These are phyloP conservation scores for Staphylotrichum tortipilum DNA, from an alignment of 495 filamentous ascomycete genomes.

Conservation along the genomic window DNA sequence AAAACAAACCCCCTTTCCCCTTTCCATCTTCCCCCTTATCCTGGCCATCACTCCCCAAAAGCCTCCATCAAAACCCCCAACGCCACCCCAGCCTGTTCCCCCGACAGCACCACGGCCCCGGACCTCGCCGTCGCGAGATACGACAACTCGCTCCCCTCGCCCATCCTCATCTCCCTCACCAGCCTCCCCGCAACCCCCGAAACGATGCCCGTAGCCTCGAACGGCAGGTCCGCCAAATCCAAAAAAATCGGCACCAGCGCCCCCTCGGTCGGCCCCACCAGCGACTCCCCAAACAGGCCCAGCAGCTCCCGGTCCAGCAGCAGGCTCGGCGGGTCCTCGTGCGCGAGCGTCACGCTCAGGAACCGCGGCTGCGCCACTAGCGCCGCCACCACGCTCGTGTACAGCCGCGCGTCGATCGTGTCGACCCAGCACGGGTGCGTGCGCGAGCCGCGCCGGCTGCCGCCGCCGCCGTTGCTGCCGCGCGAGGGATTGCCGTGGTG, in stretches of 20 bases:
- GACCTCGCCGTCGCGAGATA: constrained; percentile 85
- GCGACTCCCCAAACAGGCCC: constrained; percentile 52
- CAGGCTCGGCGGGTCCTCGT: constrained; percentile 74
- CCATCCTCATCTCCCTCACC: constrained; percentile 47
- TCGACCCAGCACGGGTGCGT: constrained; percentile 36
- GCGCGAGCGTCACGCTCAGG: constrained; percentile 75
- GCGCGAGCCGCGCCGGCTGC: neutral
- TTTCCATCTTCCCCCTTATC: neutral
- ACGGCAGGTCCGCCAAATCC: constrained; percentile 68
- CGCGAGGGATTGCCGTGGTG: no score
- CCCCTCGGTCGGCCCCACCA: constrained; percentile 63
- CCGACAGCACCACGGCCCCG: constrained; percentile 78
- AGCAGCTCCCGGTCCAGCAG: constrained; percentile 71
- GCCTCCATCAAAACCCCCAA: constrained; percentile 55
- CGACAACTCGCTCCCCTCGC: constrained; percentile 62
- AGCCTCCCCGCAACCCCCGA: constrained; percentile 81
- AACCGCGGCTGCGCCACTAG: constrained; percentile 70
- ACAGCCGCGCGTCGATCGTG: constrained; percentile 51
- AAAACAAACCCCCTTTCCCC: no score
- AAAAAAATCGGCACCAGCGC: constrained; percentile 82
- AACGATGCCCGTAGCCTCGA: constrained; percentile 89
- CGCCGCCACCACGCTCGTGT: constrained; percentile 57
- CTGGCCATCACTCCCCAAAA: constrained; percentile 21
- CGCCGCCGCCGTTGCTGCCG: neutral
- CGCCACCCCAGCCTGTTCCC: constrained; percentile 61